Evolutionary conservation across 129 eudicot genomes (phyloP).

Genomic region (Erigeron canadensis): DNA sequence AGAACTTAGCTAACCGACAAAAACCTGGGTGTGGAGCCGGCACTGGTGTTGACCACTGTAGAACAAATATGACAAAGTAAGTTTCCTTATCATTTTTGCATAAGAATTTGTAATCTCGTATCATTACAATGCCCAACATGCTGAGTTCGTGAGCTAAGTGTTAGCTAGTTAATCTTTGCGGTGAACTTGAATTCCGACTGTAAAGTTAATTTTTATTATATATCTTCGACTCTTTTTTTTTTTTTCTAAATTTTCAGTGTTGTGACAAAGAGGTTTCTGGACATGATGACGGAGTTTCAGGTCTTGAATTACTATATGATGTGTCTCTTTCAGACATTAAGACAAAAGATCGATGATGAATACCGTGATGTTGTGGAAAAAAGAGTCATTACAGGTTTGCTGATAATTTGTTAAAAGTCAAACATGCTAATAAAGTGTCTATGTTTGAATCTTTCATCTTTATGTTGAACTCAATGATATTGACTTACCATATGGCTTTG

Average conservation of each 20-base stretch:
- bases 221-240: background rate
- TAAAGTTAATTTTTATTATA: background rate
- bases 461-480: background rate
- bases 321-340: slow-evolving; percentile 47
- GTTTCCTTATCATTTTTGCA: slow-evolving; percentile 6
- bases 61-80: slow-evolving; percentile 78
- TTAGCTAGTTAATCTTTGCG: too few relatives aligned
- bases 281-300: slow-evolving; percentile 74
- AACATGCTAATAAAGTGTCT: slow-evolving; percentile 1
- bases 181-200: background rate
- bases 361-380: slow-evolving; percentile 97
- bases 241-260: slow-evolving; percentile 45
- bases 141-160: background rate
- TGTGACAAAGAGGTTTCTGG: slow-evolving; percentile 81
- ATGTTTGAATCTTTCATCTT: background rate
- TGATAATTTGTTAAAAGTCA: slow-evolving; percentile 13
- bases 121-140: too few relatives aligned
- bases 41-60: slow-evolving; percentile 82
- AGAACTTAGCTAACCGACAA: slow-evolving; percentile 82
- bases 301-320: too few relatives aligned
- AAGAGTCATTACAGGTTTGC: slow-evolving; percentile 84
- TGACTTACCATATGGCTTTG: background rate
- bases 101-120: too few relatives aligned
- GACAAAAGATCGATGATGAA: slow-evolving; percentile 88
- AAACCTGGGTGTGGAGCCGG: slow-evolving; percentile 94